Conservation (phyloP, 2,329 filamentous ascomycete genomes). For the Rutstroemia sp. region DNA sequence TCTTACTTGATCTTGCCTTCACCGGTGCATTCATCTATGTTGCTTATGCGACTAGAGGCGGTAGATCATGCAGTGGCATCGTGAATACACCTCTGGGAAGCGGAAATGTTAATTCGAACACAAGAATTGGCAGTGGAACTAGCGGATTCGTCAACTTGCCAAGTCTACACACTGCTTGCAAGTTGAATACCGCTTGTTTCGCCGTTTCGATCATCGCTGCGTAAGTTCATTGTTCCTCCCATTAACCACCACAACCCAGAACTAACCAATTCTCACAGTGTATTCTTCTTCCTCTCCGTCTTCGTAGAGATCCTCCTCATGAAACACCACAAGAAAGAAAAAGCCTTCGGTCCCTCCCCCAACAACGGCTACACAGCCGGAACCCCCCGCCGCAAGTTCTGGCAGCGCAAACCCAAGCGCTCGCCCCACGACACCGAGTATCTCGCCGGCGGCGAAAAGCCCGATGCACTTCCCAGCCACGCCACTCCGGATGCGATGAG, state of each 20-base stretch:
- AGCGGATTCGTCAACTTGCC: constrained; percentile 34
- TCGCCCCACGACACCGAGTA: not conserved
- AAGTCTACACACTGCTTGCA: constrained; percentile 56
- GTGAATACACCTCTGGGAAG: constrained; percentile 63
- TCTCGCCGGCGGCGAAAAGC: constrained; percentile 15
- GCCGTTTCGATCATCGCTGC: constrained; percentile 72
- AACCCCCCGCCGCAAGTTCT: constrained; percentile 34
- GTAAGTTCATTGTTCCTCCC: constrained; percentile 38
- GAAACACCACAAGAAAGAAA: constrained; percentile 67
- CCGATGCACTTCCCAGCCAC: constrained; percentile 33
- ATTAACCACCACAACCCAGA: not conserved
- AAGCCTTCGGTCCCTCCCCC: constrained; percentile 60
- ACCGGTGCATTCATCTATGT: constrained; percentile 74
- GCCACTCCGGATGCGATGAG: constrained; percentile 32
- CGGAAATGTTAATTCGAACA: constrained; percentile 44
- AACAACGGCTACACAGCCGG: constrained; percentile 62
- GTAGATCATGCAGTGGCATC: constrained; percentile 58
- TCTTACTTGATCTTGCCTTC: constrained; percentile 73
- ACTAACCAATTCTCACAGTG: constrained; percentile 33
- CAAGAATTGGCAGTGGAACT: constrained; percentile 39
- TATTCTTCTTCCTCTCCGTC: constrained; percentile 71
- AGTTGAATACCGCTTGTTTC: constrained; percentile 68
- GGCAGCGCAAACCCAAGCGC: constrained; percentile 21
- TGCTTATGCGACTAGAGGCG: constrained; percentile 64
- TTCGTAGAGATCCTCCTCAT: constrained; percentile 60